These are phyloP conservation scores for Talaromyces verruculosus DNA, from an alignment of 2,329 filamentous ascomycete species.

Conservation along the genomic window DNA sequence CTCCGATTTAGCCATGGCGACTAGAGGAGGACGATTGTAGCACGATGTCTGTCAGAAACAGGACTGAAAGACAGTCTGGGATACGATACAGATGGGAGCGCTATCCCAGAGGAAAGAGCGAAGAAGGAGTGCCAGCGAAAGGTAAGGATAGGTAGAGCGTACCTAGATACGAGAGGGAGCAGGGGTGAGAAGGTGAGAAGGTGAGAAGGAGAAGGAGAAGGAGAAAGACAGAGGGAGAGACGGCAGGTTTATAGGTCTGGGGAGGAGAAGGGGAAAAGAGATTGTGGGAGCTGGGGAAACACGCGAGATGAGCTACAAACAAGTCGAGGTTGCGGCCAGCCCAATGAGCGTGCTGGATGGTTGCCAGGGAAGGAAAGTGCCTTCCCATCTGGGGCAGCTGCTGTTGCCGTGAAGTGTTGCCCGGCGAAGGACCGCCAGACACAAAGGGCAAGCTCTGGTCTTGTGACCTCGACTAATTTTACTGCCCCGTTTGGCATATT, in stretches of 20 bases:
- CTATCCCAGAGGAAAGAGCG: constrained; percentile 3
- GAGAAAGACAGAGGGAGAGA: background rate
- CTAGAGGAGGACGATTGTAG: background rate
- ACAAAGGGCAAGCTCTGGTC: constrained; percentile 1
- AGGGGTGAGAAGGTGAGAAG: background rate
- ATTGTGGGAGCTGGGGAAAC: constrained; percentile 2
- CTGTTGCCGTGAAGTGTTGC: background rate
- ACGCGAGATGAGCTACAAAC: constrained; percentile 9
- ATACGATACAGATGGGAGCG: constrained; percentile 3
- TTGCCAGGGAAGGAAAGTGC: background rate
- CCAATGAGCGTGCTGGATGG: background rate
- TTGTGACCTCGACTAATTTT: constrained; percentile 11
- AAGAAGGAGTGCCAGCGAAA: background rate
- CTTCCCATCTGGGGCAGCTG: background rate
- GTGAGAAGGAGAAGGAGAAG: background rate
- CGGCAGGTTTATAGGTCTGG: background rate
- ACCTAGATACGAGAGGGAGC: background rate
- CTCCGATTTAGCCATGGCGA: constrained; percentile 9
- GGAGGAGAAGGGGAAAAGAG: background rate
- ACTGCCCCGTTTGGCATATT: background rate
- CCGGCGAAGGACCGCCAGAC: background rate
- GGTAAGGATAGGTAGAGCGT: background rate
- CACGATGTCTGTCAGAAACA: background rate
- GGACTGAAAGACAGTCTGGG: constrained; percentile 6
- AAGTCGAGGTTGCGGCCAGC: background rate